phyloP scores from a whole-genome alignment of 75 land plant species.

The Sequoia sempervirens region DNA sequence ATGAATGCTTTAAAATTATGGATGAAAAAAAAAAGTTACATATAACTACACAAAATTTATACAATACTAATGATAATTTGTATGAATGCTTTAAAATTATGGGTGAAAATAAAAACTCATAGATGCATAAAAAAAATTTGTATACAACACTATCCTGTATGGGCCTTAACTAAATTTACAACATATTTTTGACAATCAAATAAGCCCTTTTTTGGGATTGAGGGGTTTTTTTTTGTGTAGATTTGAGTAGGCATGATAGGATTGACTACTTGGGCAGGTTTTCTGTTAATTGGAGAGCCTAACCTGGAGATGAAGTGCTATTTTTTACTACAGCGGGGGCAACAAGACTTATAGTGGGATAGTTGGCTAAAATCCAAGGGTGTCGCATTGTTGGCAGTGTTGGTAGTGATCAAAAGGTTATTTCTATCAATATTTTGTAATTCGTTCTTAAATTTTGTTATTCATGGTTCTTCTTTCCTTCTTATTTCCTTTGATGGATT shows the following conservation, averaged over 20 bases:
- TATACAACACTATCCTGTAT: no score
- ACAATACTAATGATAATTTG: no score
- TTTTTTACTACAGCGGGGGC: slow-evolving; percentile 50
- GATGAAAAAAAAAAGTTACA: no score
- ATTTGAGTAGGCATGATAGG: slow-evolving; percentile 22
- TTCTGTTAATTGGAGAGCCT: slow-evolving; percentile 24
- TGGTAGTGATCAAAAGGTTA: slow-evolving; percentile 49
- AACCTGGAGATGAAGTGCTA: slow-evolving; percentile 35
- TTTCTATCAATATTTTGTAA: background rate
- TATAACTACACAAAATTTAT: no score
- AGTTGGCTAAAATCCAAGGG: slow-evolving; percentile 52
- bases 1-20: no score
- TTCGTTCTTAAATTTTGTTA: no score
- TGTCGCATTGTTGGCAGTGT: slow-evolving; percentile 49
- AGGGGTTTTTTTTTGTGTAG: background rate
- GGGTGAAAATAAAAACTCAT: no score
- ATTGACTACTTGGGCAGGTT: slow-evolving; percentile 47
- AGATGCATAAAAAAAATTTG: no score
- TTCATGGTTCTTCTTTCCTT: no score
- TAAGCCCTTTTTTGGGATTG: background rate
- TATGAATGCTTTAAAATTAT: no score
- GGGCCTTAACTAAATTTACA: background rate
- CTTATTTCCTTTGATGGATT: no score
- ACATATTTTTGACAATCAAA: background rate
- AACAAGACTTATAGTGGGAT: slow-evolving; percentile 43